Conservation (phyloP, 179 eudicot species). For the Vitellaria paradoxa region DNA sequence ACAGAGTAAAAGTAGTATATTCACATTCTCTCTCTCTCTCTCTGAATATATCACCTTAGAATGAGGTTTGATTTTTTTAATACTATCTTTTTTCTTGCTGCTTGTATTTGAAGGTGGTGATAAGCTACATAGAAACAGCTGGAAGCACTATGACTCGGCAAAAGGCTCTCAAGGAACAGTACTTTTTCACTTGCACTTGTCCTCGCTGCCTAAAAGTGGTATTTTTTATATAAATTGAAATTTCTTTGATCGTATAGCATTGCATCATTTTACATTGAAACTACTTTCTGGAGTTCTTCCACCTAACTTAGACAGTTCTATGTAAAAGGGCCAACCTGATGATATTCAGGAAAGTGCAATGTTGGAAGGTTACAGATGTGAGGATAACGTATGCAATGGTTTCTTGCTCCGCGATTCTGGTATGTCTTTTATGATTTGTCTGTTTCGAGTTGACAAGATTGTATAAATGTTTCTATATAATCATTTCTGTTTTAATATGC, state of each 20-base stretch:
- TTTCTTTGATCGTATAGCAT: not conserved
- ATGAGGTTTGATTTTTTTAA: not conserved
- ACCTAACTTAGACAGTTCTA: slow-evolving; percentile 15
- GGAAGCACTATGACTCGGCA: slow-evolving; percentile 86
- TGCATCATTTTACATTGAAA: not conserved
- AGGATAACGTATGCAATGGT: slow-evolving; percentile 53
- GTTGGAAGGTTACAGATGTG: slow-evolving; percentile 90
- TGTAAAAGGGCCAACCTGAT: slow-evolving; percentile 61
- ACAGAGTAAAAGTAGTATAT: not conserved
- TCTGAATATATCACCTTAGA: not conserved
- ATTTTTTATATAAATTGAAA: slow-evolving; percentile 3
- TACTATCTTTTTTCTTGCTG: not conserved
- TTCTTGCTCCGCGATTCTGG: slow-evolving; percentile 80
- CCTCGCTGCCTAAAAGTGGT: slow-evolving; percentile 75
- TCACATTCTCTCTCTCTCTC: not conserved
- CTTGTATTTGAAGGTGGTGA: slow-evolving; percentile 50
- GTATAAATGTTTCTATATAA: slow-evolving; percentile 13
- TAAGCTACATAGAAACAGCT: slow-evolving; percentile 93
- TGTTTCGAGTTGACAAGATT: not conserved
- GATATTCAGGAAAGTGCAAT: slow-evolving; percentile 87
- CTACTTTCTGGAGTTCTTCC: not conserved
- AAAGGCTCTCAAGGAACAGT: slow-evolving; percentile 79
- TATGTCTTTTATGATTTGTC: slow-evolving; percentile 21
- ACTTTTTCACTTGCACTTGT: slow-evolving; percentile 76
- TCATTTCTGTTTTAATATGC: slow-evolving; percentile 20